Evolutionary conservation across 306 rosid genomes (phyloP), one percentile per base, ranked within the genome.

Genomic region (Adenanthera pavonina): DNA sequence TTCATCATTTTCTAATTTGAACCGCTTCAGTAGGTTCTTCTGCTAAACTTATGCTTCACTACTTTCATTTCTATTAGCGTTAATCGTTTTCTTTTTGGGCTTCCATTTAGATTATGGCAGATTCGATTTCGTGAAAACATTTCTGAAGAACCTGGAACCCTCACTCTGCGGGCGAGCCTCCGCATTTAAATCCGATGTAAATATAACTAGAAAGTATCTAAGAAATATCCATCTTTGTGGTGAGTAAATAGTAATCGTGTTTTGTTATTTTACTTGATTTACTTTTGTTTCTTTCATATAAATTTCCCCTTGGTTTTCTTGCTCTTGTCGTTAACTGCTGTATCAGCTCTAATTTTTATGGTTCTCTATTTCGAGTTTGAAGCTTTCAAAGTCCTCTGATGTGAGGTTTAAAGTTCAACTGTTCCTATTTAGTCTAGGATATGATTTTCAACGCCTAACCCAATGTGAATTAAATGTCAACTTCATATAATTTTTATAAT

Each of bases 151-250:
- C 68, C 19, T 78, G 25, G 70, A 78, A 66, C 84, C 80, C 57
- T 60, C 81, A 19, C 73, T 82, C 8, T 78, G 76, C 47, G 69
- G 41, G 49, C 87, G 87, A 57, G 68, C 83, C 82, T 76, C 83
- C 52, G 12, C 74, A 33, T 64, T 80, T 78, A 85, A 78, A 30
- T 60, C 76, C 40, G 65, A 15, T 34, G 62, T 78, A 19, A 60
- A 8, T 52, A 17, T 52, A 20, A 79, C 80, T 20, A n/a, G 78
- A 48, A 84, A 69, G 56, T 84, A 30, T 83, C 82, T 77, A 2
- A 83, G 74, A 13, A 87, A 69, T 81, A 54, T 59, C 77, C 74
- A 72, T 5, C 43, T 86, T 83, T 82, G 85, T 68, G 91, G 96
- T 83, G 81, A 69, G 66, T 74, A 25, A 25, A 25, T 25, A 25